Base-by-base conservation (phyloP, 768 basidiomycete species). In the Rhodosporidiobolus sp. region DNA sequence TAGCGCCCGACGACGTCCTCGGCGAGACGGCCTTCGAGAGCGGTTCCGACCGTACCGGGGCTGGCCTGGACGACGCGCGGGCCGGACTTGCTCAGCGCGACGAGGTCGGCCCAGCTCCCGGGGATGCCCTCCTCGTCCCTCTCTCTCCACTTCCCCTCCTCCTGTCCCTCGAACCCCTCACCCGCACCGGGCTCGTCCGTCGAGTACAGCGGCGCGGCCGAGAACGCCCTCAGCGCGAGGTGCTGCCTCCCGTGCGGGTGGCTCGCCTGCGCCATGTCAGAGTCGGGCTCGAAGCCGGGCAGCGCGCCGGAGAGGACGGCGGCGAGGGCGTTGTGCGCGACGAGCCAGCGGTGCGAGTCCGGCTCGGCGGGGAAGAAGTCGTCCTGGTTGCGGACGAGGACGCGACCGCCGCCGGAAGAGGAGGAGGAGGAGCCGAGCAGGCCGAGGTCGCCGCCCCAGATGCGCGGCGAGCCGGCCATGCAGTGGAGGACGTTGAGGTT, bases 271-370 rank as follows among this genome's bases (percentile, higher is more conserved):
- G 67, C 70, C 78, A 79, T 79, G 65, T 79, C 78, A 34, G 75
- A 67, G 53, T 75, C 73, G 45, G 70, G 73, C 22, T 43, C 38
- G 63, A 76, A 53, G 2, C 60, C 3, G 30, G 38, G 38, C 38
- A 77, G 56, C 6, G 52, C 35, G 0, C 58, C 9, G 7, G 70
- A 50, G 22, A 79, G 59, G 34, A 75, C 28, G 19, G 65, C n/a
- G 20, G 45, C 58, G 46, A 50, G n/a, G 0, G 77, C 57, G 66
- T 76, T 77, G 55, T 53, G 50, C n/a, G 65, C 64, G 52, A 77
- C 16, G 52, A 76, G 75, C 70, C 62, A 77, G 7, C 76, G 65
- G 55, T 79, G 78, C n/a, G 72, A 61, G 53, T 73, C 68, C 35
- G 61, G 54, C 22, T 30, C 69, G 53, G 53, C 20, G 12, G 78